Conservation (phyloP, 192 early-diverging fungal genomes). For the Dissophora globulifera region DNA sequence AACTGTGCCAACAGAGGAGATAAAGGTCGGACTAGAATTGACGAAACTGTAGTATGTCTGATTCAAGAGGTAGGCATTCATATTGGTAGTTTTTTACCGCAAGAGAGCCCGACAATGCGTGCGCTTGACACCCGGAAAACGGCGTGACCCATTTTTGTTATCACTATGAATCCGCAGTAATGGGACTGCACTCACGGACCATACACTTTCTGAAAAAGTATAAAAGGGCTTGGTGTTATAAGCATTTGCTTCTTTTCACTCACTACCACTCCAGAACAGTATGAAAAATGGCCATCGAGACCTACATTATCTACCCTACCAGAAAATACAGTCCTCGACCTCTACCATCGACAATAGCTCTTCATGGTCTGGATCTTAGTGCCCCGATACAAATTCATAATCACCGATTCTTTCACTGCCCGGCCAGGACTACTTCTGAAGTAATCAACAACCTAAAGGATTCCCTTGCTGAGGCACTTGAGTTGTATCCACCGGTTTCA, state of each 20-base stretch:
- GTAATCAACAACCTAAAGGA: constrained; percentile 41
- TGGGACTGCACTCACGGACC: no score
- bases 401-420: constrained; percentile 39
- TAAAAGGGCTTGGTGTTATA: no score
- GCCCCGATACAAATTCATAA: constrained; percentile 49
- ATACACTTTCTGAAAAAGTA: no score
- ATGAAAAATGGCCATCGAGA: constrained; percentile 28
- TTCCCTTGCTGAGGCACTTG: constrained; percentile 52
- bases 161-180: no score
- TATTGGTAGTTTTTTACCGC: no score
- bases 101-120: no score
- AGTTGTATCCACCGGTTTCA: constrained; percentile 51
- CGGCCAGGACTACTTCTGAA: constrained; percentile 7
- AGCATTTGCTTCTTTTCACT: neutral
- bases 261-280: neutral
- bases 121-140: no score
- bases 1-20: no score
- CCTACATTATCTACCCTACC: constrained; percentile 26
- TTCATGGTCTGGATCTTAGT: constrained; percentile 43
- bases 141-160: no score
- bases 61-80: no score
- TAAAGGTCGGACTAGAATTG: no score
- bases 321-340: constrained; percentile 35
- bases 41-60: no score
- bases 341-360: constrained; percentile 21